Evolutionary conservation across 2,329 filamentous ascomycete genomes (phyloP), one percentile per base, ranked within the genome.

Genomic region (Pleomassaria siparia): DNA sequence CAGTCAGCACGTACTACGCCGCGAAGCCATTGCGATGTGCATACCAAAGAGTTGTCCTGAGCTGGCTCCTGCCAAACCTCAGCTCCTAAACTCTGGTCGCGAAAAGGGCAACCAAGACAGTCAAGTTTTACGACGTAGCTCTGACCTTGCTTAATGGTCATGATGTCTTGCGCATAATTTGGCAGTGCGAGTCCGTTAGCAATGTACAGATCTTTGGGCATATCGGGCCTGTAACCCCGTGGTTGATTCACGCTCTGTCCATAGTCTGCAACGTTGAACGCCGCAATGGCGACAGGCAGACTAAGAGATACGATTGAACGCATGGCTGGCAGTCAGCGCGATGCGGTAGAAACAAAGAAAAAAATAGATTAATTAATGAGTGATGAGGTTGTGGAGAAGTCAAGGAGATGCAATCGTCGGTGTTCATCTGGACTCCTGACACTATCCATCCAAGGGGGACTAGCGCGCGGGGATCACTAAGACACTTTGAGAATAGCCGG

Each of bases 101-200:
- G 51, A 45, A 63, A 62, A 9, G 63, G 62, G 47, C 63, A 68
- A 5, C 51, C 61, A 0, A 57, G 24, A 36, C 64, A 68, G 11
- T 60, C 61, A 15, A 67, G 43, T 46, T 67, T 65, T 24, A 65
- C 61, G 3, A 60, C 40, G 41, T 63, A 67, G 30, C 51, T 60
- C 29, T 55, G 60, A 28, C 61, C 55, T 12, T 39, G 24, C 21
- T 59, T 49, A 12, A 60, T 45, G 9, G 53, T 51, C 1, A 56
- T 60, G 30, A 66, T 42, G 12, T 46, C 44, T 24, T 56, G 43
- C 2, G 58, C 59, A n/a, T 53, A 37, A 15, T 46, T 26, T 22
- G 51, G 51, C 13, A 48, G 43, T 16, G 37, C 12, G 18, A 44
- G 12, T 2, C 43, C 40, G 42, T 57, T 41, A 24, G 42, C 24